Base-by-base conservation (phyloP, 306 rosid species). In the Lathyrus oleraceus region DNA sequence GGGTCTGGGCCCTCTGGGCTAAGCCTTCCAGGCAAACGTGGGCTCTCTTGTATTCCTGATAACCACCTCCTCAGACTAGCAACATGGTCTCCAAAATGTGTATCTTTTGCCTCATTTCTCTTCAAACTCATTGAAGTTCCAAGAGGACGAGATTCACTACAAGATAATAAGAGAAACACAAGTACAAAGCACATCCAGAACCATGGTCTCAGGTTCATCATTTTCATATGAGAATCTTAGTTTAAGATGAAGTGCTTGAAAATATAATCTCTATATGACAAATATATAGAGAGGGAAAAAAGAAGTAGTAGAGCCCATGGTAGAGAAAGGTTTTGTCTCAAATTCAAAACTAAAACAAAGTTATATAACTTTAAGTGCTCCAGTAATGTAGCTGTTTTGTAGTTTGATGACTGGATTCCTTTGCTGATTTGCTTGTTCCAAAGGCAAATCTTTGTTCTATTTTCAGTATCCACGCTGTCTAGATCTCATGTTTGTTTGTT, bases 1-100 rank as follows among this genome's bases (percentile, higher is more conserved):
- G 80, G 79, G 14, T 74, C 80, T 54, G 83, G 83, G 27, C 83
- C 80, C 0, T 21, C 53, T 0, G 80, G 80, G 21, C 77, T 70
- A 14, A 79, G 69, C 23, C 77, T 54, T 42, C 64, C 63, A 36
- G 67, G 49, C 30, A 11, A 19, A 12, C 15, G 81, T 44, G 69
- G 77, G 53, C 62, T 71, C 64, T 63, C 63, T 14, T 19, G 20
- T 8, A 52, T 17, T n/a, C 44, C 39, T 4, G 56, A 43, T 2
- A 77, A 9, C 61, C 44, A 30, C 10, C 12, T 32, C 10, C 67
- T 32, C 4, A 43, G 13, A 17, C 17, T 54, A 19, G 54, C 60
- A 74, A 20, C 27, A 64, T 74, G 65, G 35, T 32, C 40, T 9
- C 51, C 71, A 42, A 3, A 28, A 16, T 51, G 0, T 45, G 43